Evolutionary conservation across 1,139 yeast species (phyloP), one percentile per base, ranked within the genome.

Genomic region (Schizosaccharomyces versatilis): DNA sequence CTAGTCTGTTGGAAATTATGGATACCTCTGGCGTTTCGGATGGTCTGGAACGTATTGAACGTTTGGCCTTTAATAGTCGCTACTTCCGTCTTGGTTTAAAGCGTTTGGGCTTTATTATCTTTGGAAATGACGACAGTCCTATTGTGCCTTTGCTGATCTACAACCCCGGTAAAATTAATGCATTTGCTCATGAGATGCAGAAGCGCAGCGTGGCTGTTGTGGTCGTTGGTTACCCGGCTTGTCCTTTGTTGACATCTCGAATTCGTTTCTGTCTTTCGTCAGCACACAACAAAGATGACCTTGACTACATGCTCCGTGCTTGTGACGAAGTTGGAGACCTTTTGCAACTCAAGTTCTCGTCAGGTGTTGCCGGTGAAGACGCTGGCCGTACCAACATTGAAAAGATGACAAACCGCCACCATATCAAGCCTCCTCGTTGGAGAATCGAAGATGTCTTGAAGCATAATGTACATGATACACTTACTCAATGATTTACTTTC

Each of bases 191-290:
- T 66, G 75, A 78, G 75, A 75, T 90, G 74, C 77, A 83, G 62
- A 79, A 76, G 57, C 72, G 78, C 68, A 83, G 83, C 56, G 80
- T 90, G 59, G 98, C 98, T 6, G 90, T 90, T 54, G 99, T 93
- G 51, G 81, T 90, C 62, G 97, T 88, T 53, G 95, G 97, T 38
- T 90, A 90, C 66, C 99, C 99, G 8, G 98, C 98, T 0, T 88
- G 98, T 1, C 95, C 96, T 38, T 74, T 90, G 61, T 80, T 84
- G 41, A 78, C 88, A 55, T 84, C 95, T 9, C 79, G 98, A 70
- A 88, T 85, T 36, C 79, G 99, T 67, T 77, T 90, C 63, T 90
- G 99, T 72, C 82, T 93, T 61, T 82, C 94, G 58, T 74, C 97
- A 0, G 84, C 97, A 1, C 74, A 93, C 63, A 90, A 95, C 38